Base-by-base conservation (phyloP, 1,139 yeast species). In the Scheffersomyces cryptocercus region DNA sequence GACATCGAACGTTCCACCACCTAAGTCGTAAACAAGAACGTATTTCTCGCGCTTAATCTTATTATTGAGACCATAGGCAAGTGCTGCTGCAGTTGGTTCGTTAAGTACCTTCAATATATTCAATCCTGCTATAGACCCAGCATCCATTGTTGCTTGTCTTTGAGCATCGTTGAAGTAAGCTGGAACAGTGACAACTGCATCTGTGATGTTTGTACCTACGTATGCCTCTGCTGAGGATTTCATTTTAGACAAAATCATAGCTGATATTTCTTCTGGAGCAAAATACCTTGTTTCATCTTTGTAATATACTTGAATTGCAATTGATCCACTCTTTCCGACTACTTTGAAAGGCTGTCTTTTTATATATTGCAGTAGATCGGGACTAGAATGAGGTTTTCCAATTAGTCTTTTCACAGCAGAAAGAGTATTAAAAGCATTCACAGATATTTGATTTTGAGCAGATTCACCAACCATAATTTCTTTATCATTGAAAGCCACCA, bases 21-120 rank as follows among this genome's bases (percentile, higher is more conserved):
- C 80, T 62, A 75, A 73, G 64, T 75, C 80, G 59, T 72, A 74
- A 47, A 74, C 77, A 61, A 74, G 67, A 48, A 75, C 74, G 62
- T 73, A 77, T 57, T 69, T 74, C 63, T 73, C 79, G 40, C 67
- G 68, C 45, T 68, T 70, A 53, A 86, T 78, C 70, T 88, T 85
- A 4, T 12, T 20, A 73, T 91, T 97, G 61, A 91, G 81, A 56
- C 98, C 98, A 73, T 91, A 91, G 49, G 98, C 97, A 68, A 91
- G 89, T 46, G 97, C 97, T 50, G 98, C 97, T 40, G 98, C 98
- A 44, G 98, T 91, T 53, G 98, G 97, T 77, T 91, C 98, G 68
- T 91, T 91, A 56, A 91, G 96, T 64, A 91, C 90, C 77, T 97
- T 86, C 64, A 90, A 80, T 47, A 91, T 96, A 61, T 88, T 89